Evolutionary conservation across 345 rosid genomes (phyloP).

Genomic region (Salix viminalis): DNA sequence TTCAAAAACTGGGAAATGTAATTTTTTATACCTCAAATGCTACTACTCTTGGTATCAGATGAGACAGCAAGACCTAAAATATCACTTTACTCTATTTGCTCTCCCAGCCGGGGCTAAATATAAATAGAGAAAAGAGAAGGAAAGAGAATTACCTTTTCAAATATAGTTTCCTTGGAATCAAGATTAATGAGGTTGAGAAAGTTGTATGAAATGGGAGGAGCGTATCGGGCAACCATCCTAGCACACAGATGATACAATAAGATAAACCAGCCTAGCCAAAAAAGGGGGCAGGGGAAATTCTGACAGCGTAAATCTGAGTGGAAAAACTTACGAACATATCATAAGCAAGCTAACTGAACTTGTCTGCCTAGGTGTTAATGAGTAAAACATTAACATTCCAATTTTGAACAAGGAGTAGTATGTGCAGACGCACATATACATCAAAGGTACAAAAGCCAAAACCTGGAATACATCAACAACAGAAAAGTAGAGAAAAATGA

Average conservation of each 20-base stretch:
- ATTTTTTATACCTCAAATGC: neutral
- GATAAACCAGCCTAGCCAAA: neutral
- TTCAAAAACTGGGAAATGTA: neutral
- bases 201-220: conserved; percentile 94
- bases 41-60: neutral
- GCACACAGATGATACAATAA: conserved; percentile 14
- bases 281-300: conserved; percentile 1
- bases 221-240: conserved; percentile 99
- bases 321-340: conserved; percentile 93
- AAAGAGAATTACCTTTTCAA: conserved; percentile 66
- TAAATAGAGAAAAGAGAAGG: neutral
- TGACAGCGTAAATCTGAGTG: neutral
- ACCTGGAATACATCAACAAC: conserved; percentile 44
- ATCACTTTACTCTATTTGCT: neutral
- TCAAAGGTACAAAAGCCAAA: conserved; percentile 85
- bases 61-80: neutral
- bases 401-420: conserved; percentile 89
- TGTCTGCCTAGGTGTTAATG: conserved; percentile 91
- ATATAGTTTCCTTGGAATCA: conserved; percentile 51
- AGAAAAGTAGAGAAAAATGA: neutral
- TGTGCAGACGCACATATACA: conserved; percentile 98
- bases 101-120: neutral
- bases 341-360: conserved; percentile 94
- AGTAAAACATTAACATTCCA: conserved; percentile 98
- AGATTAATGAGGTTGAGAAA: conserved; percentile 91